A percentile compares a stretch with the other conserved stretches of the same genome.
Evolutionary conservation across 495 filamentous ascomycete species (phyloP).

Genomic region (Aspergillus ostianus): DNA sequence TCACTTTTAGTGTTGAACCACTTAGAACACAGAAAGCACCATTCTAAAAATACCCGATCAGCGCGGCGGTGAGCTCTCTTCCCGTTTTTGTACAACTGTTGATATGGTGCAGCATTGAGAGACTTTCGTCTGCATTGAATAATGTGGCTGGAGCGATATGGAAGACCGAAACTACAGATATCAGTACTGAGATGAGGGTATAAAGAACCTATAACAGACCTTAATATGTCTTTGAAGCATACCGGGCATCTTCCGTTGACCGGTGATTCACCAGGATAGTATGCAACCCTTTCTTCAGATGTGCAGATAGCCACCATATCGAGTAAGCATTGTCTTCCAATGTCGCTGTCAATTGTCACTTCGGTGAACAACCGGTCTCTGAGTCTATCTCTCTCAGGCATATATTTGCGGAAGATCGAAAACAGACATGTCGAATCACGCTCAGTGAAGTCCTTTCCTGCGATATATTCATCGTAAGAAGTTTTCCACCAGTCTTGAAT

Average conservation of each 20-base stretch:
- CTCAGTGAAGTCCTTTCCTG: constrained; percentile 10
- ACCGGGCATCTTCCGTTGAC: constrained; percentile 1
- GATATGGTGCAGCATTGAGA: constrained; percentile 19
- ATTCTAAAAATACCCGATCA: constrained; percentile 10
- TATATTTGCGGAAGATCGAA: constrained; percentile 10
- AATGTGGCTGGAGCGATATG: constrained; percentile 23
- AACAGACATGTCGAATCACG: constrained; percentile 9
- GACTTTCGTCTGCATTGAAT: constrained; percentile 22
- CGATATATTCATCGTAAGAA: constrained; percentile 13
- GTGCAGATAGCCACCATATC: constrained; percentile 12
- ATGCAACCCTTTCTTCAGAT: constrained; percentile 5
- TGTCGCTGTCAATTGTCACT: constrained; percentile 7
- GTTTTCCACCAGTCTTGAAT: constrained; percentile 6
- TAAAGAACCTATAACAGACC: constrained; percentile 1
- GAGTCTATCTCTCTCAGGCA: constrained; percentile 7
- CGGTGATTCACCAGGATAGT: constrained; percentile 4
- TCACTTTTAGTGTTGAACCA: constrained; percentile 1
- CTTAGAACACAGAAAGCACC: constrained; percentile 5
- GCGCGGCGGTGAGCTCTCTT: constrained; percentile 21
- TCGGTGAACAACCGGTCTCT: constrained; percentile 6
- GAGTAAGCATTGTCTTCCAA: constrained; percentile 7
- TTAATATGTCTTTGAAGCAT: constrained; percentile 4
- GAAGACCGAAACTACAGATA: constrained; percentile 2
- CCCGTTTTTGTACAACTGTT: constrained; percentile 23
- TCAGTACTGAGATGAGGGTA: not conserved